Evolutionary conservation across 2,329 filamentous ascomycete species (phyloP).

Genomic region (Aspergillus ochraceus): DNA sequence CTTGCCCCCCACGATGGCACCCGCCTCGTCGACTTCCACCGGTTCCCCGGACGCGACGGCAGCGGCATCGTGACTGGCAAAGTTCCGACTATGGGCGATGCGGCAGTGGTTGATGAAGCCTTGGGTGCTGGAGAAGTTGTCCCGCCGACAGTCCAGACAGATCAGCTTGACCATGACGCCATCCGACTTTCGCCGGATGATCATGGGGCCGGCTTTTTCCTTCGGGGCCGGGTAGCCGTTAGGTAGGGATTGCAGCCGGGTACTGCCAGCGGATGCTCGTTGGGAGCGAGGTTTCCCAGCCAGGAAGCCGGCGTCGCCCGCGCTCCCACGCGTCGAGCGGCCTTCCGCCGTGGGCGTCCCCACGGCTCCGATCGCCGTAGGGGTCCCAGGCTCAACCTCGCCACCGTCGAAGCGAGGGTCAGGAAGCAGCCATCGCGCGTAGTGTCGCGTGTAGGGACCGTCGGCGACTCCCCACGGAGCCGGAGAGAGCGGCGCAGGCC

Average conservation of each 20-base stretch:
- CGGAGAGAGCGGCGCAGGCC: constrained; percentile 71
- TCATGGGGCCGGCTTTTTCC: constrained; percentile 78
- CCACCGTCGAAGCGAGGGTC: constrained; percentile 80
- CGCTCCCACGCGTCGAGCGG: constrained; percentile 76
- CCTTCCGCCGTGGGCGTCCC: constrained; percentile 61
- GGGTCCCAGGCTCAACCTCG: constrained; percentile 32
- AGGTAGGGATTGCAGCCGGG: constrained; percentile 68
- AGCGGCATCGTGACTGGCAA: constrained; percentile 93
- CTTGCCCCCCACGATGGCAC: constrained; percentile 45
- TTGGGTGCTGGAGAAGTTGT: constrained; percentile 93
- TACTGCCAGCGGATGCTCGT: constrained; percentile 58
- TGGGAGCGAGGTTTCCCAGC: constrained; percentile 59
- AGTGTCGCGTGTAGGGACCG: constrained; percentile 91
- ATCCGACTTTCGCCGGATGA: constrained; percentile 79
- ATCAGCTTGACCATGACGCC: constrained; percentile 85
- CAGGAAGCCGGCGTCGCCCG: constrained; percentile 54
- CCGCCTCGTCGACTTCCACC: constrained; percentile 67
- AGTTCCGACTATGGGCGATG: constrained; percentile 89
- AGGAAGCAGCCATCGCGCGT: constrained; percentile 90
- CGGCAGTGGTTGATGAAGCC: constrained; percentile 99
- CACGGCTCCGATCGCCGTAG: constrained; percentile 15
- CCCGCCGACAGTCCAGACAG: constrained; percentile 82
- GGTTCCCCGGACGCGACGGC: constrained; percentile 83
- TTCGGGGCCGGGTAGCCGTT: constrained; percentile 72
- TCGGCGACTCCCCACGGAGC: constrained; percentile 88